phyloP scores from a whole-genome alignment of 225 moss, liverwort and hornwort species.

The Asterella californica region DNA sequence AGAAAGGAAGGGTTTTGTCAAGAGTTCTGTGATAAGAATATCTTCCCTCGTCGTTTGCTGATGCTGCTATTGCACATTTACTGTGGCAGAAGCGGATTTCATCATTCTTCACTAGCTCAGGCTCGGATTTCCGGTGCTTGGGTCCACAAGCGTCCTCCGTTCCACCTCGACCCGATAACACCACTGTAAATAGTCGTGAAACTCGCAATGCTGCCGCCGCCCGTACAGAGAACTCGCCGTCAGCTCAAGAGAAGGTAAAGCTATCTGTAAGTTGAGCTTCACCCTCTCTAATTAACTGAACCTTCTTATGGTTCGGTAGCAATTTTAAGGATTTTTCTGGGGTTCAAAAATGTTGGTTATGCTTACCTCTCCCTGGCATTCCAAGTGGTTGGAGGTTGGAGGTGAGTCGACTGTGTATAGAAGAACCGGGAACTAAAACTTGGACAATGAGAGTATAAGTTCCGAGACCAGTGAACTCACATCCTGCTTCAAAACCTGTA shows the following conservation, averaged over 20 bases:
- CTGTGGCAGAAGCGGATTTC: not conserved
- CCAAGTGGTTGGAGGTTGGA: not conserved
- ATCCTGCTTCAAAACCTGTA: not conserved
- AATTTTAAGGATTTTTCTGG: not conserved
- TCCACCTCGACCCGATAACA: not conserved
- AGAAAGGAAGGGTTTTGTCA: not conserved
- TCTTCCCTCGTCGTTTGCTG: not conserved
- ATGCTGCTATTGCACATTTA: not conserved
- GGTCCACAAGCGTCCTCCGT: not conserved
- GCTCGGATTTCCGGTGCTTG: not conserved
- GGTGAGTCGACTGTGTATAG: not conserved
- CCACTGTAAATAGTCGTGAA: not conserved
- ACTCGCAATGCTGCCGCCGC: not conserved
- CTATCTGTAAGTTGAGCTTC: not conserved
- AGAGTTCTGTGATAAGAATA: too few species aligned
- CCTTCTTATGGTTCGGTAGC: not conserved
- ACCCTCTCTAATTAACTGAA: not conserved
- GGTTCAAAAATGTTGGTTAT: not conserved
- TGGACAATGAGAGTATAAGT: not conserved
- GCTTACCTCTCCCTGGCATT: not conserved
- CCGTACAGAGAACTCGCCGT: not conserved
- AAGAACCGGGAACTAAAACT: not conserved
- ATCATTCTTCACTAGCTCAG: not conserved
- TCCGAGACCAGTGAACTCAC: not conserved
- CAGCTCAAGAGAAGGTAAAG: not conserved